Evolutionary conservation across 441 rosid species (phyloP).

Genomic region (Eruca vesicaria): DNA sequence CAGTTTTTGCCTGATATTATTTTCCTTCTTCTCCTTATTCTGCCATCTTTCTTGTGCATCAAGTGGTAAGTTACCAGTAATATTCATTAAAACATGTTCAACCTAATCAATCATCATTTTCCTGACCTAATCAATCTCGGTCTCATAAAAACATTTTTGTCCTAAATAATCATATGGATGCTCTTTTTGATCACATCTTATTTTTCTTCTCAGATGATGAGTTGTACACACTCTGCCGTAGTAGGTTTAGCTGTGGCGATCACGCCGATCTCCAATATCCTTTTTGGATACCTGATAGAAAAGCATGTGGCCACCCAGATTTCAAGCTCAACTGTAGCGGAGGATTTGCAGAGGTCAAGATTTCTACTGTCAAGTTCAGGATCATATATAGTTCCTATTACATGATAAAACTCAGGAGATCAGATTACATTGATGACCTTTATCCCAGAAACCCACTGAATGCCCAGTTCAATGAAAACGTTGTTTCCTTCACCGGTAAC

Average conservation of each 20-base stretch:
- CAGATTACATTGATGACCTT: constrained; percentile 27
- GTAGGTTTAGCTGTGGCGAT: background rate
- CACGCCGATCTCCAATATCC: background rate
- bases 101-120: background rate
- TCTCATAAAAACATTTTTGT: background rate
- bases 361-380: background rate
- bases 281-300: constrained; percentile 1
- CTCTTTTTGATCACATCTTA: background rate
- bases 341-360: constrained; percentile 2
- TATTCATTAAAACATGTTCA: background rate
- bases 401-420: constrained; percentile 6
- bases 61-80: background rate
- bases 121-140: background rate
- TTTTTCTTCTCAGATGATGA: background rate
- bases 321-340: constrained; percentile 15
- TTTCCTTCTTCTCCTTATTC: background rate
- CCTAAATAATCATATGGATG: background rate
- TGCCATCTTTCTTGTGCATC: background rate
- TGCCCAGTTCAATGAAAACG: background rate
- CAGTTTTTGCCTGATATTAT: background rate
- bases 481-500: background rate
- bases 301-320: constrained; percentile 19
- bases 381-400: background rate
- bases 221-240: background rate
- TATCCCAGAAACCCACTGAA: constrained; percentile 30